Evolutionary conservation across 805 yeast species (phyloP), one percentile per base, ranked within the genome.

Genomic region (Yamadazyma insecticola): DNA sequence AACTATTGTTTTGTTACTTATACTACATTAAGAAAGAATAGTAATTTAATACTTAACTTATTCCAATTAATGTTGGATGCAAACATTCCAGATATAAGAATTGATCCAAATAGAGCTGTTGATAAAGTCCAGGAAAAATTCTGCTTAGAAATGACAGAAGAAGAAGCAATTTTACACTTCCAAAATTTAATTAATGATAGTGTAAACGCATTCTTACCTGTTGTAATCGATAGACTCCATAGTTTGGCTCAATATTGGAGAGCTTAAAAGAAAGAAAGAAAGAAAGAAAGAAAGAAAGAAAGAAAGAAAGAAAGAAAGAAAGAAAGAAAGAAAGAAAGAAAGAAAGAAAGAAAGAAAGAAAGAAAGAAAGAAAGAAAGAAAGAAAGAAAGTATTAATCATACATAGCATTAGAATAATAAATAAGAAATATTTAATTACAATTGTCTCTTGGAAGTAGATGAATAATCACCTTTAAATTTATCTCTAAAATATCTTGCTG

Each of bases 211-310:
- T 74, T 92, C 36, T 56, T 90, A 36, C 97, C 98, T 0, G 89
- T 89, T 51, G 96, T 94, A 12, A 92, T 92, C 33, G 99, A 92
- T 51, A 76, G 96, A 41, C 62, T 92, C 31, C 99, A 92, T 55
- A 87, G 90, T 58, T 70, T 92, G 52, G 97, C 99, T 0, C 99
- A 92, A 52, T 92, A 92, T 52, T 94, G 98, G 98, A 66, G 98
- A 39, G 88, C 97, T 0, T 90, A n/a, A n/a, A n/a, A n/a, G n/a
- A n/a, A n/a, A n/a, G n/a, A n/a, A n/a, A n/a, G n/a, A n/a, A 39
- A 36, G n/a, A 9, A 13, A n/a, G 17, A 14, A 14, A 24, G 10
- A 9, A 13, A n/a, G n/a, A n/a, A n/a, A n/a, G n/a, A n/a, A n/a
- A n/a, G n/a, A n/a, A n/a, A n/a, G n/a, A 22, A 9, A 13, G 24